Conservation (phyloP, 2,329 filamentous ascomycete species). For the Penicillium italicum region DNA sequence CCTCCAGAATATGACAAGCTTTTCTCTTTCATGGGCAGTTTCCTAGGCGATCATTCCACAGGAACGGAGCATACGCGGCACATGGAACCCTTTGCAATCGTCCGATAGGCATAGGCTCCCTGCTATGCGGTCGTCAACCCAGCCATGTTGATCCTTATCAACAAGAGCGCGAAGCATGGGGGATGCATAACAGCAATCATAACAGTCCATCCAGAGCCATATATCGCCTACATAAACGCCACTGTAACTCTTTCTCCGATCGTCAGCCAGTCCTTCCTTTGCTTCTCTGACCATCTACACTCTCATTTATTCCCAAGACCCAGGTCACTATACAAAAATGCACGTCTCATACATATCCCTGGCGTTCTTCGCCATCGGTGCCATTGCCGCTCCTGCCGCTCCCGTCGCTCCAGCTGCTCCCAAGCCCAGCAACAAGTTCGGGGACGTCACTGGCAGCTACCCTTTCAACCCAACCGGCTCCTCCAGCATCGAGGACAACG, state of each 20-base stretch:
- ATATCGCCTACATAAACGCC: slow-evolving; percentile 15
- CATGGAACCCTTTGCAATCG: slow-evolving; percentile 4
- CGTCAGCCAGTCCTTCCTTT: slow-evolving; percentile 3
- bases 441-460: slow-evolving; percentile 4
- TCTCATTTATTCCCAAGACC: slow-evolving; percentile 6
- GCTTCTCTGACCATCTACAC: slow-evolving; percentile 13
- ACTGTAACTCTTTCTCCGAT: slow-evolving; percentile 6
- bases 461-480: slow-evolving; percentile 14
- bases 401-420: slow-evolving; percentile 15
- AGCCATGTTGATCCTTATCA: slow-evolving; percentile 16
- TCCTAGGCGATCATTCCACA: slow-evolving; percentile 20
- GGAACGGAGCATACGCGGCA: not conserved
- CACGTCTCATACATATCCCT: slow-evolving; percentile 22
- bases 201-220: slow-evolving; percentile 9
- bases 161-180: slow-evolving; percentile 18
- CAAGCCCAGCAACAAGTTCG: slow-evolving; percentile 7
- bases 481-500: slow-evolving; percentile 8
- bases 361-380: slow-evolving; percentile 32
- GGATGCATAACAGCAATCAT: slow-evolving; percentile 6
- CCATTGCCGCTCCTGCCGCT: slow-evolving; percentile 21
- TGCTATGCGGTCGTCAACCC: slow-evolving; percentile 17
- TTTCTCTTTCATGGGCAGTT: slow-evolving; percentile 3
- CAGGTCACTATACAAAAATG: slow-evolving; percentile 13
- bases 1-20: not conserved
- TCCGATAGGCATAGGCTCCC: slow-evolving; percentile 9